Evolutionary conservation across 1,284 basidiomycete species (phyloP).

Genomic region (Heterobasidion irregulare): DNA sequence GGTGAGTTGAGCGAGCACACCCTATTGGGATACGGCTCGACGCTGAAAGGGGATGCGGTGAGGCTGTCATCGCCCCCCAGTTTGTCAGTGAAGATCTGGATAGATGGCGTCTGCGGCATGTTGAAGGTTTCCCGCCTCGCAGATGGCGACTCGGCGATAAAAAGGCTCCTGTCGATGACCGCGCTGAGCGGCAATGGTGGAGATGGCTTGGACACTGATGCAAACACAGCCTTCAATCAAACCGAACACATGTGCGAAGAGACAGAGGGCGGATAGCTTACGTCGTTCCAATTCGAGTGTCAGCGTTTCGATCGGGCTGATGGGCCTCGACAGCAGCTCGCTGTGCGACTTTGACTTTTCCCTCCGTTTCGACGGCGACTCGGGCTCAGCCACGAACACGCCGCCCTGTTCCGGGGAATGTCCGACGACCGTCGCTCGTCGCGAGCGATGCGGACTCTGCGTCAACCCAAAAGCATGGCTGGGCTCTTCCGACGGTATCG

Average conservation of each 20-base stretch:
- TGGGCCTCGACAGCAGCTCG: conserved; percentile 49
- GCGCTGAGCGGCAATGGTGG: conserved; percentile 49
- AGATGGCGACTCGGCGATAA: conserved; percentile 36
- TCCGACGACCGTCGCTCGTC: conserved; percentile 60
- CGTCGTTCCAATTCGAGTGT: conserved; percentile 55
- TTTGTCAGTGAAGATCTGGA: conserved; percentile 7
- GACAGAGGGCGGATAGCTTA: conserved; percentile 22
- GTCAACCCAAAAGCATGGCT: conserved; percentile 16
- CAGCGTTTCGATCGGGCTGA: conserved; percentile 52
- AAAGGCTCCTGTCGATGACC: conserved; percentile 56
- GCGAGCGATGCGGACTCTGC: conserved; percentile 41
- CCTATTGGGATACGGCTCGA: conserved; percentile 54
- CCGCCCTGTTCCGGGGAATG: conserved; percentile 38
- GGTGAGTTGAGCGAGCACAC: conserved; percentile 21
- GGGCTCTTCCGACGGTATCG: conserved; percentile 19
- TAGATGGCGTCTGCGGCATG: conserved; percentile 10
- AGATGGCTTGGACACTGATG: conserved; percentile 23
- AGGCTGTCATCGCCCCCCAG: conserved; percentile 34
- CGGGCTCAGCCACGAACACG: conserved; percentile 26
- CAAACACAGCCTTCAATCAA: conserved; percentile 2
- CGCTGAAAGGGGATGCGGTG: conserved; percentile 46
- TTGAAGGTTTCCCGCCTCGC: conserved; percentile 4
- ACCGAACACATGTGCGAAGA: background rate
- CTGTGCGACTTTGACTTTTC: conserved; percentile 61
- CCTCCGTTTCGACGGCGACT: conserved; percentile 51